Conservation (phyloP, 345 rosid genomes). For the Populus tremula region DNA sequence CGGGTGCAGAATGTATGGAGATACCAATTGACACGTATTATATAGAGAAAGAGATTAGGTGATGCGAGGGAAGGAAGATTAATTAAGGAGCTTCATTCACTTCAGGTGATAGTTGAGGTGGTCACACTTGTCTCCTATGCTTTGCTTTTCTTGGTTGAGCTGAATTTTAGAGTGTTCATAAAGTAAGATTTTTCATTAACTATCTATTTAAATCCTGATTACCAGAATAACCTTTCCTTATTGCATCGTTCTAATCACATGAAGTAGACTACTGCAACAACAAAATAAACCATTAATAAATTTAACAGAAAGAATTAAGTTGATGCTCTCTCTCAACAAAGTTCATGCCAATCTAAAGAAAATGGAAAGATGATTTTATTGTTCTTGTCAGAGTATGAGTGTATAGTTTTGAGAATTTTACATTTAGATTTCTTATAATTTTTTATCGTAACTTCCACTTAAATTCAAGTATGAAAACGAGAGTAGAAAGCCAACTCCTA, state of each 20-base stretch:
- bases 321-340: no score
- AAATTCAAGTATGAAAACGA: no score
- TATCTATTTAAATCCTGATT: constrained; percentile 13
- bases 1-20: constrained; percentile 2
- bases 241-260: not conserved
- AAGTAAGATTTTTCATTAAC: constrained; percentile 38
- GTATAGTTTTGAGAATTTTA: no score
- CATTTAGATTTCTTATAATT: no score
- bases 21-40: not conserved
- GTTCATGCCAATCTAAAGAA: no score
- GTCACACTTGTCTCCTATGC: constrained; percentile 15
- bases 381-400: no score
- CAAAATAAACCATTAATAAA: no score
- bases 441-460: no score
- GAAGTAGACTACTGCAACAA: not conserved
- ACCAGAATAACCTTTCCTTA: not conserved
- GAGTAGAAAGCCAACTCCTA: no score
- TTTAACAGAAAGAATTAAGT: no score
- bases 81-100: not conserved
- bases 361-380: no score
- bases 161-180: constrained; percentile 56
- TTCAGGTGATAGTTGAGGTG: not conserved
- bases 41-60: constrained; percentile 13
- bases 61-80: constrained; percentile 9
- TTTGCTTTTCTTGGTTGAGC: constrained; percentile 42